Evolutionary conservation across 176 grass and related monocot genomes (phyloP).

Genomic region (Poa annua): DNA sequence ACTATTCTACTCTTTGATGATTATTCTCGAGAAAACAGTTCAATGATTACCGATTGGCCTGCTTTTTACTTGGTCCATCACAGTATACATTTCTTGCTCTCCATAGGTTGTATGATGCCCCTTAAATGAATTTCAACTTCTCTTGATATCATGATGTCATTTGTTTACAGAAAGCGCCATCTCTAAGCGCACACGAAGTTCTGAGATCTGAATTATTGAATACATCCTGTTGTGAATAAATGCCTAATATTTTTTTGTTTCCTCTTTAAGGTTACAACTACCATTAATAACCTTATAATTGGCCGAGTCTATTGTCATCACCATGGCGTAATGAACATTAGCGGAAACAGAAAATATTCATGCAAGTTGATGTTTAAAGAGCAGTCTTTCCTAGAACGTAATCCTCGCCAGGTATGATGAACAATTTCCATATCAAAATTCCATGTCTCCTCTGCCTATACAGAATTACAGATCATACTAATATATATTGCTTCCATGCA

Average conservation of each 20-base stretch:
- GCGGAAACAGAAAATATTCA: constrained; percentile 66
- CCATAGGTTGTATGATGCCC: background rate
- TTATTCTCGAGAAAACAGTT: constrained; percentile 6
- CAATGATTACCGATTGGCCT: background rate
- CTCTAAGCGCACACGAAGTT: background rate
- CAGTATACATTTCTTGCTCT: constrained; percentile 4
- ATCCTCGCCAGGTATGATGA: constrained; percentile 74
- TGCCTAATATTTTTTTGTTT: constrained; percentile 32
- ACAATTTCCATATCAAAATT: background rate
- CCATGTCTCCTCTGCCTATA: background rate
- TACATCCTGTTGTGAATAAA: constrained; percentile 15
- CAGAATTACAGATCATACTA: constrained; percentile 42
- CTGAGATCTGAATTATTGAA: constrained; percentile 16
- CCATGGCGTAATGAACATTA: constrained; percentile 85
- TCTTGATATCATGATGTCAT: constrained; percentile 31
- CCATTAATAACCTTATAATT: constrained; percentile 91
- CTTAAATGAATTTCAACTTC: constrained; percentile 4
- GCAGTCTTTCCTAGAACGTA: constrained; percentile 79
- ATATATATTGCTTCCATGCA: constrained; percentile 49
- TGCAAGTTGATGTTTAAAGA: constrained; percentile 90
- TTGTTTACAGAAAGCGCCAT: background rate
- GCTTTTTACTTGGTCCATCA: background rate
- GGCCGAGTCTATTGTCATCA: constrained; percentile 87
- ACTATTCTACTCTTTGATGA: constrained; percentile 6
- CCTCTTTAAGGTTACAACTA: constrained; percentile 70